Percentiles rank a stretch among this genome's conserved stretches.
Evolutionary conservation across 371 early-diverging fungal species (phyloP).

Genomic region (Haplosporangium sp.): DNA sequence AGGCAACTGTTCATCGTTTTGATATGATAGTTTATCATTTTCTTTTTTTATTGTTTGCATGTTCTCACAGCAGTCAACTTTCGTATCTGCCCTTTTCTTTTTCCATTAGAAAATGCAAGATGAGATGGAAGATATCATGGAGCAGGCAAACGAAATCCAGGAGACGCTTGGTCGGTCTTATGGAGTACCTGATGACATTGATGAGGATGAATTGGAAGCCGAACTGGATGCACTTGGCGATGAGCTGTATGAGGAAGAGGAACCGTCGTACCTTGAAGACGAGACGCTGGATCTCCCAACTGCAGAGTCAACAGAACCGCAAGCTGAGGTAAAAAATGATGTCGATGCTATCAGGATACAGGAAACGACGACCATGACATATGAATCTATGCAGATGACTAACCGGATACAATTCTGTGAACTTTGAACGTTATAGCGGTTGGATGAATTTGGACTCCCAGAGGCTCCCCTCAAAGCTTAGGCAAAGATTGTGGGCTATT

Average conservation of each 20-base stretch:
- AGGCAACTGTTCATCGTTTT: too few species aligned
- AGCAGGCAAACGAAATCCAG: constrained; percentile 95
- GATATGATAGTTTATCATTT: neutral
- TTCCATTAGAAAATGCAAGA: constrained; percentile 86
- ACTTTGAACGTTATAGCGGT: constrained; percentile 8
- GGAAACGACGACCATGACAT: neutral
- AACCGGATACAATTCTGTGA: neutral
- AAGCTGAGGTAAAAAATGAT: constrained; percentile 63
- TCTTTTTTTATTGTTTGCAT: neutral
- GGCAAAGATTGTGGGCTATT: neutral
- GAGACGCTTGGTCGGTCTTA: constrained; percentile 93
- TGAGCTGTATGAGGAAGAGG: constrained; percentile 88
- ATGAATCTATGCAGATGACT: neutral
- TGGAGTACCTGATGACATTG: constrained; percentile 92
- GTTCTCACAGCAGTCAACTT: too few species aligned
- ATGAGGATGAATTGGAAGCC: constrained; percentile 97
- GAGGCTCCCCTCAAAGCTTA: constrained; percentile 22
- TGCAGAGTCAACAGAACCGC: constrained; percentile 57
- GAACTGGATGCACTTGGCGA: constrained; percentile 97
- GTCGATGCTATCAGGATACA: too few species aligned
- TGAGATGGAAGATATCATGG: constrained; percentile 96
- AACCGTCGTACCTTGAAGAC: constrained; percentile 76
- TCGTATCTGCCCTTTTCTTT: constrained; percentile 4
- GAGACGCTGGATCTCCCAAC: constrained; percentile 62
- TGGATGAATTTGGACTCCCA: constrained; percentile 72